A percentile compares a stretch with the other conserved stretches of the same genome.
These are phyloP conservation scores for Rhodotorula babjevae DNA, from an alignment of 768 basidiomycete genomes.

Conservation along the genomic window DNA sequence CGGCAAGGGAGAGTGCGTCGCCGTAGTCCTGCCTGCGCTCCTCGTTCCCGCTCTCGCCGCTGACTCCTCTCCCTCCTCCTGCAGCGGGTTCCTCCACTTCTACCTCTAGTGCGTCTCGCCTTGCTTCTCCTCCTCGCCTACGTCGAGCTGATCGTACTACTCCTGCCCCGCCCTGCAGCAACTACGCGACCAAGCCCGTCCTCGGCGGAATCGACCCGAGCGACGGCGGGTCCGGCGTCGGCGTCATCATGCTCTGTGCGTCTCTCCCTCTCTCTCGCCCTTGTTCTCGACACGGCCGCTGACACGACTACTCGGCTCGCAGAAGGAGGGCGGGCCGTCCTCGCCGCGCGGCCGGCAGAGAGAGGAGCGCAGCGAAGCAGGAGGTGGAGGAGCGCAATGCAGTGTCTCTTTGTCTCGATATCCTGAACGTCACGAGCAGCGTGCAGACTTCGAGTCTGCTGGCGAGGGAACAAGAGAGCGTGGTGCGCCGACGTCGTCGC, in stretches of 20 bases:
- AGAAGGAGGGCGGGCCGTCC: too few species aligned
- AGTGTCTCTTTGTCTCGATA: too few species aligned
- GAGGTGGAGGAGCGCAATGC: too few species aligned
- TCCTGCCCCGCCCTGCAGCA: constrained; percentile 68
- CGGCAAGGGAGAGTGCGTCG: constrained; percentile 24
- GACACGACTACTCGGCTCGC: too few species aligned
- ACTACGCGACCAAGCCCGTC: constrained; percentile 79
- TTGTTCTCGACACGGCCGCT: too few species aligned
- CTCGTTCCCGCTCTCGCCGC: background rate
- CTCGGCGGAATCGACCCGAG: constrained; percentile 55
- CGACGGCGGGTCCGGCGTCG: constrained; percentile 53
- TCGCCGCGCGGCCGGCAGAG: too few species aligned
- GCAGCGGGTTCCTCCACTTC: constrained; percentile 72
- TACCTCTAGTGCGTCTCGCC: constrained; percentile 24
- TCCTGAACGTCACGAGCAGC: too few species aligned
- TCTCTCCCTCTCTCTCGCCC: too few species aligned
- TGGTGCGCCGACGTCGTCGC: background rate
- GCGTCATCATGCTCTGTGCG: constrained; percentile 79
- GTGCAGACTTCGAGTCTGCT: too few species aligned
- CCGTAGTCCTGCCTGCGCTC: background rate
- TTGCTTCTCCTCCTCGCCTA: too few species aligned
- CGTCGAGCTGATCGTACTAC: too few species aligned
- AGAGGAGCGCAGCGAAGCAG: too few species aligned
- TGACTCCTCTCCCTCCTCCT: background rate
- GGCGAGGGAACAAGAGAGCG: background rate